These are phyloP conservation scores for Hortiboletus rubellus DNA, from an alignment of 1,284 basidiomycete species.

Conservation along the genomic window DNA sequence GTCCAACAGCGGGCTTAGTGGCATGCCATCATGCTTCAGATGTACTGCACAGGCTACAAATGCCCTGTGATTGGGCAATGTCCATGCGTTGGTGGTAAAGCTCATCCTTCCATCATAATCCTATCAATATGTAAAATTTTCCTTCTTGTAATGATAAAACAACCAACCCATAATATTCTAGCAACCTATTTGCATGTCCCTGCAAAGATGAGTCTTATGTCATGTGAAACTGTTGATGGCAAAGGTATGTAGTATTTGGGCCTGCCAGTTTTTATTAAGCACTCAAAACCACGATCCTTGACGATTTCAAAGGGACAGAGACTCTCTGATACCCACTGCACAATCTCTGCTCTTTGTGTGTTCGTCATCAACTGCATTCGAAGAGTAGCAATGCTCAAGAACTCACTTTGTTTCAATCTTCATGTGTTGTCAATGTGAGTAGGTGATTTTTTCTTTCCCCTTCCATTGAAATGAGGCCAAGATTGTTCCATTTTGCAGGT, in stretches of 20 bases:
- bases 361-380: too few species aligned
- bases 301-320: not conserved
- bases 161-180: not conserved
- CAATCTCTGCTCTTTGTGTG: not conserved
- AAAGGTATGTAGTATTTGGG: not conserved
- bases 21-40: not conserved
- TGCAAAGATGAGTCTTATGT: not conserved
- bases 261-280: not conserved
- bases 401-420: too few species aligned
- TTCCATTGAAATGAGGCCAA: too few species aligned
- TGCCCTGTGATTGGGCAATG: not conserved
- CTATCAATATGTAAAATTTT: too few species aligned
- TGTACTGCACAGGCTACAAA: not conserved
- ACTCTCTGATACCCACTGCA: not conserved
- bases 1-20: not conserved
- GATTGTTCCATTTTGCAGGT: too few species aligned
- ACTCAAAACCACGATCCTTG: not conserved
- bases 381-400: too few species aligned
- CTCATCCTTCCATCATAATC: not conserved
- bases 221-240: not conserved
- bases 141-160: not conserved
- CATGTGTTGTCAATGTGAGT: too few species aligned
- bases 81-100: not conserved
- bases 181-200: not conserved
- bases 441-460: too few species aligned